Percentiles rank a stretch among this genome's conserved stretches.
Conservation (phyloP, 495 filamentous ascomycete species). For the Talaromyces proteolyticus region DNA sequence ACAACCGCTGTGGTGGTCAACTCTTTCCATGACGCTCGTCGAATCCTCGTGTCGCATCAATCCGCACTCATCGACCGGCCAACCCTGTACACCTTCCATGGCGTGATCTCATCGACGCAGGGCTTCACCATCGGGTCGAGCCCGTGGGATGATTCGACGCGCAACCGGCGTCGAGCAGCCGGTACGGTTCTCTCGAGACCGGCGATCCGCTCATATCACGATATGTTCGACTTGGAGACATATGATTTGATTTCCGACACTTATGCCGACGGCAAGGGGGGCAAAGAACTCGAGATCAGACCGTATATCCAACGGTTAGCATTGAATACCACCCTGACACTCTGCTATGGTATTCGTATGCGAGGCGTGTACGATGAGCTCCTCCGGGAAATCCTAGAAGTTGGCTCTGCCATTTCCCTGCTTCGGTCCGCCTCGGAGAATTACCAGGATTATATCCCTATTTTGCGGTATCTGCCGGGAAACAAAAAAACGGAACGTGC, state of each 20-base stretch:
- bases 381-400: not conserved
- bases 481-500: not conserved
- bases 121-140: conserved; percentile 42
- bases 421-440: not conserved
- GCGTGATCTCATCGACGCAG: conserved; percentile 45
- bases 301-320: not conserved
- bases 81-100: conserved; percentile 51
- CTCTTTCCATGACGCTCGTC: not conserved
- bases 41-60: not conserved
- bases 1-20: not conserved
- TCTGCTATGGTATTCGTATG: not conserved
- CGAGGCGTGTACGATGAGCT: not conserved
- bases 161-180: not conserved
- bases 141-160: not conserved
- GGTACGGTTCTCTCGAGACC: not conserved
- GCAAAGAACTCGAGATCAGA: not conserved
- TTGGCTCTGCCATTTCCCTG: not conserved
- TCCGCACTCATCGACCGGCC: not conserved
- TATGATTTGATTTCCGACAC: not conserved
- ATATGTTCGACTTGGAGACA: conserved; percentile 1
- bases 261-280: not conserved
- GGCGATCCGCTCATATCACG: not conserved
- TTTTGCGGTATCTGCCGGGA: not conserved
- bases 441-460: not conserved
- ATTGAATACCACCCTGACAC: not conserved